Evolutionary conservation across 78 protist genomes (phyloP), one percentile per base, ranked within the genome.

Genomic region (Dictyostelium citrinum): DNA sequence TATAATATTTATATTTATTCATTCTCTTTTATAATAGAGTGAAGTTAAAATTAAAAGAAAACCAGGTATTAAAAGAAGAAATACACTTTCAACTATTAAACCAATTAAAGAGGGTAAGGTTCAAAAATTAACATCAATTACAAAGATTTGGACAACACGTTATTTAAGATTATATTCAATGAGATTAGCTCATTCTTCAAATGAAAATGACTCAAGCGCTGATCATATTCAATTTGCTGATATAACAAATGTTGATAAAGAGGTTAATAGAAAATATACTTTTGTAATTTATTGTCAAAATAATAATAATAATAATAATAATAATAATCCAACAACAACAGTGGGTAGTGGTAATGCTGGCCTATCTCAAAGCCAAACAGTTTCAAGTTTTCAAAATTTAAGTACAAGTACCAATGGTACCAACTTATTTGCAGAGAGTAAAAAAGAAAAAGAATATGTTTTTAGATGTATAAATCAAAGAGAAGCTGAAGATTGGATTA

Each of bases 381-480:
- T 37, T 20, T 74, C 55, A 74, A 74, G 45, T 39, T 74, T 74
- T 37, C 61, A 76, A 76, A 41, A 76, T 76, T 14, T 35, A n/a
- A 17, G 27, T 39, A 27, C 22, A n/a, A 33, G 77, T 35, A 33
- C 12, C 3, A 70, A 33, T 33, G 45, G 45, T 33, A 9, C 43
- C 16, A 70, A 70, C 33, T 33, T 22, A 27, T 64, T 70, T 70
- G 37, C 45, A 33, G 77, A 70, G 20, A 55, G 74, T 72, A 55
- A 22, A 37, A 81, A 85, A 27, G 67, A 55, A 76, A 58, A 68
- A 37, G 93, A 88, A 45, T 77, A 78, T 46, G 71, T 88, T 10
- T 88, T 88, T 78, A 37, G 93, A 46, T 88, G 93, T 78, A 88
- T 77, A 29, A 88, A 78, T 78, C 93, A 88, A 61, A 78, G n/a